A percentile compares a stretch with the other conserved stretches of the same genome.
Evolutionary conservation across 1,284 basidiomycete species (phyloP).

Genomic region (Hymenochaete sp.): DNA sequence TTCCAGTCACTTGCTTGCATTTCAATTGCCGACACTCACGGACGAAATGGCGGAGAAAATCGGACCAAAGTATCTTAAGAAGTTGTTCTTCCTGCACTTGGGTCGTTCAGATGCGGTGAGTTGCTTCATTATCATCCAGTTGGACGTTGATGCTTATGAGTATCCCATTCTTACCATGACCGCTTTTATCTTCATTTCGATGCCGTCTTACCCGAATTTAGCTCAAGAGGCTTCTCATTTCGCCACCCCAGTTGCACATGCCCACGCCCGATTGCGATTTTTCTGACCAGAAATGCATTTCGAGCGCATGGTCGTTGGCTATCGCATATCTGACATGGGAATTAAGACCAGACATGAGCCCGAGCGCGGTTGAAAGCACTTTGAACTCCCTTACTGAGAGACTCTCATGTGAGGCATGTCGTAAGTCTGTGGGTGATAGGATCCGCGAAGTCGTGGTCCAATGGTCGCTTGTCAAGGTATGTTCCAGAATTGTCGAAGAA

Average conservation of each 20-base stretch:
- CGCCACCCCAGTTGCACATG: slow-evolving; percentile 31
- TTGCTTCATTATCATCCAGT: slow-evolving; percentile 18
- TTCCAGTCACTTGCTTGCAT: slow-evolving; percentile 24
- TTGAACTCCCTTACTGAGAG: slow-evolving; percentile 50
- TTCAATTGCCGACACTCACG: slow-evolving; percentile 22
- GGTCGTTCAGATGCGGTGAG: slow-evolving; percentile 23
- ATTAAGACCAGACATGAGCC: slow-evolving; percentile 34
- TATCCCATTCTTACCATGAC: not conserved
- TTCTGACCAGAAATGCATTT: slow-evolving; percentile 32
- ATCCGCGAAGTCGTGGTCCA: slow-evolving; percentile 61
- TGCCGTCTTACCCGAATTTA: slow-evolving; percentile 18
- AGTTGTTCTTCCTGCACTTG: slow-evolving; percentile 28
- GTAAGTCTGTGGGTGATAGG: slow-evolving; percentile 48
- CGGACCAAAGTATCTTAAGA: slow-evolving; percentile 26
- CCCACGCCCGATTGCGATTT: slow-evolving; percentile 30
- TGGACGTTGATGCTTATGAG: not conserved
- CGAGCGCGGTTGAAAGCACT: slow-evolving; percentile 50
- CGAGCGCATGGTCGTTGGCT: slow-evolving; percentile 33
- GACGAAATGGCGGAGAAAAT: slow-evolving; percentile 24
- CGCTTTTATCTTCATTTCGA: slow-evolving; percentile 1
- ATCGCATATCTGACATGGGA: slow-evolving; percentile 35
- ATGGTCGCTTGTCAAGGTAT: slow-evolving; percentile 67
- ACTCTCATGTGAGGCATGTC: slow-evolving; percentile 53
- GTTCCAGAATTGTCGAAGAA: too few relatives aligned
- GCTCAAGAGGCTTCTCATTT: slow-evolving; percentile 31